Evolutionary conservation across 257 asterid genomes (phyloP), one percentile per base, ranked within the genome.

Genomic region (Forsythia viridissima): DNA sequence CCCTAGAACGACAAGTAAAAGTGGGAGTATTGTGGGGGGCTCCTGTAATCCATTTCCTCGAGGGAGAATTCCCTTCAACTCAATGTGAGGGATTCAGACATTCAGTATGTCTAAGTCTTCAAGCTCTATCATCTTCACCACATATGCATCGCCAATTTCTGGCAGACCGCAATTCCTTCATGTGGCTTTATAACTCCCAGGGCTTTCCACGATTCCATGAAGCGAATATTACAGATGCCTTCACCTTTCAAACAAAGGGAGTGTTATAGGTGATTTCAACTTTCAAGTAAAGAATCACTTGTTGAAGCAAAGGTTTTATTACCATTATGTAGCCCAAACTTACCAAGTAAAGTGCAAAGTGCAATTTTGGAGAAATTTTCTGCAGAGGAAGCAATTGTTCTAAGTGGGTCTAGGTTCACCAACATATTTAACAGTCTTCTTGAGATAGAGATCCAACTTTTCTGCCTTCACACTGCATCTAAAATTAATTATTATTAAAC

Each of bases 351-450:
- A 36, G 48, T 70, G 48, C 24, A 69, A 74, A 70, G 7, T 30
- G 41, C 44, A 67, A 30, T 63, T 73, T 8, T 21, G 43, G 71
- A 71, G 18, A 34, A 30, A 63, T 83, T 4, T 88, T 92, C 98
- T 80, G 98, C 98, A 1, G 98, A 84, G 70, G 98, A 94, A 79
- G 98, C 94, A 80, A 94, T 94, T 20, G 98, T 86, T 94, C 98
- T 75, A 94, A 81, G 88, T 94, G 98, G 30, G 90, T 48, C 98
- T 92, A 44, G 97, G 98, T 79, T 94, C 97, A n/a, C 94, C 98
- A 69, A 84, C 90, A 68, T 70, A 75, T 76, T 91, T 94, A 69
- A 90, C 92, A 18, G 96, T 83, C 90, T 80, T 92, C 80, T 94
- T 94, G 80, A 94, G 92, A 79, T 92, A 94, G 69, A 91, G 85